phyloP scores from a whole-genome alignment of 2,329 filamentous ascomycete genomes.

The Xylariaceae sp. region DNA sequence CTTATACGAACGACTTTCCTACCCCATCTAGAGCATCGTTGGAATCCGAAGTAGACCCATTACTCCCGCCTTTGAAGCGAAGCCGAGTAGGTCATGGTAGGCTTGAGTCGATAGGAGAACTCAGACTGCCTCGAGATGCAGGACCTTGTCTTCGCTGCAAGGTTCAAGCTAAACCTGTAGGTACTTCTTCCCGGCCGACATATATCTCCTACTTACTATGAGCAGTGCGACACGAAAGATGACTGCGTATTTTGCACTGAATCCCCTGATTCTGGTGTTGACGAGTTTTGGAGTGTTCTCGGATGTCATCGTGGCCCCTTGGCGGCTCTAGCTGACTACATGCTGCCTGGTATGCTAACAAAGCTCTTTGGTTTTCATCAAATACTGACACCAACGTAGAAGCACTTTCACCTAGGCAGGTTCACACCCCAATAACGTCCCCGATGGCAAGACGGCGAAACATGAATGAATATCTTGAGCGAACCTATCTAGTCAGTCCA shows the following conservation, averaged over 20 bases:
- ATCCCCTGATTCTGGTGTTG: constrained; percentile 29
- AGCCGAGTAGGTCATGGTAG: constrained; percentile 48
- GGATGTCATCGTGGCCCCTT: constrained; percentile 50
- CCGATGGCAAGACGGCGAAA: constrained; percentile 44
- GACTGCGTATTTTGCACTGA: constrained; percentile 45
- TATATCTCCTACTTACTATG: constrained; percentile 16
- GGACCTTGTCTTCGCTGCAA: constrained; percentile 50
- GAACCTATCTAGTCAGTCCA: constrained; percentile 38
- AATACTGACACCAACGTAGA: constrained; percentile 30
- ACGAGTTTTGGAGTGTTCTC: constrained; percentile 44
- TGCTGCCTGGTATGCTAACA: constrained; percentile 43
- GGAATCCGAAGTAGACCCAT: constrained; percentile 46
- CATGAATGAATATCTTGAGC: constrained; percentile 49
- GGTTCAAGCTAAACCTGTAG: constrained; percentile 41
- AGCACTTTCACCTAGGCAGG: constrained; percentile 43
- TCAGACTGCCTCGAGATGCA: constrained; percentile 43
- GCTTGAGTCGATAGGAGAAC: constrained; percentile 53
- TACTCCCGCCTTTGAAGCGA: constrained; percentile 51
- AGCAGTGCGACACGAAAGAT: constrained; percentile 48
- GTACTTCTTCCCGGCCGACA: constrained; percentile 9
- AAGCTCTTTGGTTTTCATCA: background rate
- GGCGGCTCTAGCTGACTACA: constrained; percentile 41
- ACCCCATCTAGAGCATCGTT: constrained; percentile 33
- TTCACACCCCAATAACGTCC: constrained; percentile 46
- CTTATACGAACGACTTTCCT: constrained; percentile 36